Base-by-base conservation (phyloP, 2,329 filamentous ascomycete species). In the Pseudogymnoascus sp. region DNA sequence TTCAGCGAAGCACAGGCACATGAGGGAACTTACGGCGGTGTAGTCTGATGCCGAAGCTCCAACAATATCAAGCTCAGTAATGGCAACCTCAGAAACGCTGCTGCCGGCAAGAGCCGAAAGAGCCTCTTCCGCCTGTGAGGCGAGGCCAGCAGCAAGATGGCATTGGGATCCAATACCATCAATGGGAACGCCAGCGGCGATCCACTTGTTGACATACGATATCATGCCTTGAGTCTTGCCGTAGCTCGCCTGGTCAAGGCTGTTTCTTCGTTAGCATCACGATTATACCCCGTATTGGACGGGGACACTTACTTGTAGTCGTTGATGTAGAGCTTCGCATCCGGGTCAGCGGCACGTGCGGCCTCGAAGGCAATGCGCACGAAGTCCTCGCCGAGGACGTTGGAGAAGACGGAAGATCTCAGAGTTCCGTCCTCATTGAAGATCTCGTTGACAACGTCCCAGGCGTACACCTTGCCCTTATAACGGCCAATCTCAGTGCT, bases 311-410 rank as follows among this genome's bases (percentile, higher is more conserved):
- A 69, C 67, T 88, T 88, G 74, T 80, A 84, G 72, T 91, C 87
- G 74, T 91, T 92, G 75, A 90, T 88, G 77, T 89, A 92, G 39
- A 91, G 78, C 74, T 87, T 87, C 2, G 85, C 86, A 62, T 74
- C 69, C 2, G 87, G 86, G 71, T 90, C 88, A 12, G 85, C 87
- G 7, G 78, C 78, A 60, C 82, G 81, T 18, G 88, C 88, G 9
- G 87, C 83, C 60, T 82, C 78, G 75, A 90, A 91, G 36, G 87
- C 87, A 68, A 88, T 87, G 21, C 78, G 77, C 60, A 91, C 83
- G 69, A 87, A 90, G 72, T 82, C 81, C 74, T 89, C 86, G 48
- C 87, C 87, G 4, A 90, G 80, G 2, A 90, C 82, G 27, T 82
- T 79, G 68, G 78, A 87, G 76, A 88, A 90, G 67, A 89, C 84